These are phyloP conservation scores for Fraxinus nigra DNA, from an alignment of 305 asterid genomes.

Conservation along the genomic window DNA sequence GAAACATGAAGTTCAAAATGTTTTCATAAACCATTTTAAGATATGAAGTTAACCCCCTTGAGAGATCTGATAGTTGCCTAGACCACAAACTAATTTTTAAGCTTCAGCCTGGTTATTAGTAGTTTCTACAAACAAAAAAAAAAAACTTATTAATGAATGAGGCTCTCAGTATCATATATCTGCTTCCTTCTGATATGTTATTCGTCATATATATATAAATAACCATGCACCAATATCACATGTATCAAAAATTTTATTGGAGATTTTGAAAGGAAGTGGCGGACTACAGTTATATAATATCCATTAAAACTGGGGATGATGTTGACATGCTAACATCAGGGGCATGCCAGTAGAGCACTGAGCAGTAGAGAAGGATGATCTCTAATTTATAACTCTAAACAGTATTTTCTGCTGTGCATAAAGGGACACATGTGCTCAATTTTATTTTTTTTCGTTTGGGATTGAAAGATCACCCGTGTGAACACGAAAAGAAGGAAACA, in stretches of 20 bases:
- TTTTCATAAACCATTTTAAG: not conserved
- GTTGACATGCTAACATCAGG: not conserved
- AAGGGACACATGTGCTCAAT: not conserved
- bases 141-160: not conserved
- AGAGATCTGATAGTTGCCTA: not conserved
- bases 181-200: not conserved
- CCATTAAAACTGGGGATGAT: not conserved
- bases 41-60: not conserved
- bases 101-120: not conserved
- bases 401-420: not conserved
- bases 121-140: not conserved
- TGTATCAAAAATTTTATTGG: not conserved
- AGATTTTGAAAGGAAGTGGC: not conserved
- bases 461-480: not conserved
- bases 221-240: not conserved
- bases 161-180: not conserved
- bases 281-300: not conserved
- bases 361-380: not conserved
- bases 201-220: not conserved
- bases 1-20: not conserved
- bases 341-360: slow-evolving; percentile 1
- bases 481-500: not conserved
- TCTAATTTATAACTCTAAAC: not conserved
- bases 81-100: not conserved
- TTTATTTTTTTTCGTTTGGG: not conserved